Base-by-base conservation (phyloP, 2,329 filamentous ascomycete genomes). In the Lachnellula cervina region DNA sequence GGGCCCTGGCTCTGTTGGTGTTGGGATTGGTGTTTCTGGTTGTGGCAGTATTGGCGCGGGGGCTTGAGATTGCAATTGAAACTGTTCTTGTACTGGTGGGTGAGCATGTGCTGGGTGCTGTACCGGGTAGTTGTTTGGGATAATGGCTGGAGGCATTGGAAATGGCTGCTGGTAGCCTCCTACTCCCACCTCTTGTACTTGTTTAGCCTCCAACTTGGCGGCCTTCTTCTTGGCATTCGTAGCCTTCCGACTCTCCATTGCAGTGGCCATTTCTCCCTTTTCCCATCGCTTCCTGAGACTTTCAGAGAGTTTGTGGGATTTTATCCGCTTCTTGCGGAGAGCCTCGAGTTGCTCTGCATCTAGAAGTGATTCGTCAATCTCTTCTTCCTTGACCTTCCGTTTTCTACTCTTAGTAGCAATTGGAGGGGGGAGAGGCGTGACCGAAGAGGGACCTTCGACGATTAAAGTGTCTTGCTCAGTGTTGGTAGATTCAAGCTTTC, bases 171-270 rank as follows among this genome's bases (percentile, higher is more conserved):
- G 44, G 44, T 47, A 34, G 40, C 52, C 52, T 56, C 60, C 37
- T 35, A 32, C 44, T 16, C 6, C 21, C 14, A 14, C 23, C 11
- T 47, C 44, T 47, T 21, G 21, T 32, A 28, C 14, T 32, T 47
- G 44, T 32, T 47, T 47, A 6, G 44, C 44, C 21, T 47, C 44
- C 44, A 47, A 11, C 23, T 47, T 47, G 44, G 44, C 56, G 19
- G 75, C 75, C 70, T 83, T 83, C 68, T 84, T 84, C 2, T 78
- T 78, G 2, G 80, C 81, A 7, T 84, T 76, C 0, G 81, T 84
- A 2, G 79, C 80, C 63, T 82, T 82, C 51, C 80, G 76, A 66
- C 83, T 83, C 60, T 80, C 78, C 49, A 83, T 81, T n/a, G 81
- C 81, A 14, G 74, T 76, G 11, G 76, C 75, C 81, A 84, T 84